Evolutionary conservation across 495 filamentous ascomycete genomes (phyloP).

Genomic region (Clavariopsis aquatica): DNA sequence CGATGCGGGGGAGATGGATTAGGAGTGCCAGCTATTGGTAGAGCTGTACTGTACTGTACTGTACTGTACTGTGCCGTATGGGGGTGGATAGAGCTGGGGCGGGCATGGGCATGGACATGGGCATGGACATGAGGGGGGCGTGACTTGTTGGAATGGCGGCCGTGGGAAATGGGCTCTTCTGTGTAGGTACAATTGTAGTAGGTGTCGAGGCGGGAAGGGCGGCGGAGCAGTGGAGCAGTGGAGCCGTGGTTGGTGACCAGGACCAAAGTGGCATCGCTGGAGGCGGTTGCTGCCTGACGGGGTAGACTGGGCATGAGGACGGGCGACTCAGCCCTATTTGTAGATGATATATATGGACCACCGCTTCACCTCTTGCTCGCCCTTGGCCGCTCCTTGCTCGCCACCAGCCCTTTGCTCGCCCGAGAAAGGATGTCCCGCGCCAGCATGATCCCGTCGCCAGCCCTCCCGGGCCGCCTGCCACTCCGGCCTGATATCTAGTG

Average conservation of each 20-base stretch:
- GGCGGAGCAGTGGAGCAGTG: background rate
- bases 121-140: too few relatives aligned
- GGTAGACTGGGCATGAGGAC: background rate
- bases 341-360: background rate
- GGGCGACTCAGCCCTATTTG: background rate
- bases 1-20: conserved; percentile 17
- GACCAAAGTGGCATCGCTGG: conserved; percentile 4
- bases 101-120: too few relatives aligned
- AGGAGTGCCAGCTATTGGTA: background rate
- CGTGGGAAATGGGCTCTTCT: background rate
- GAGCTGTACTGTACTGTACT: too few relatives aligned
- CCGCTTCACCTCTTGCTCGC: background rate
- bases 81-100: too few relatives aligned
- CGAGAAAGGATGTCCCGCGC: background rate
- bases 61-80: too few relatives aligned
- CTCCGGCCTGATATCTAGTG: background rate
- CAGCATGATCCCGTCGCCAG: conserved; percentile 5
- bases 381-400: background rate
- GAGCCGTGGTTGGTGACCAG: background rate
- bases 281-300: background rate
- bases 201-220: background rate
- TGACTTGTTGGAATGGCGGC: background rate
- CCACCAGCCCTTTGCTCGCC: conserved; percentile 5
- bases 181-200: background rate
- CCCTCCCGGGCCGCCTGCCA: background rate